These are phyloP conservation scores for Aspergillus fijiensis DNA, from an alignment of 2,329 filamentous ascomycete genomes.

Conservation along the genomic window DNA sequence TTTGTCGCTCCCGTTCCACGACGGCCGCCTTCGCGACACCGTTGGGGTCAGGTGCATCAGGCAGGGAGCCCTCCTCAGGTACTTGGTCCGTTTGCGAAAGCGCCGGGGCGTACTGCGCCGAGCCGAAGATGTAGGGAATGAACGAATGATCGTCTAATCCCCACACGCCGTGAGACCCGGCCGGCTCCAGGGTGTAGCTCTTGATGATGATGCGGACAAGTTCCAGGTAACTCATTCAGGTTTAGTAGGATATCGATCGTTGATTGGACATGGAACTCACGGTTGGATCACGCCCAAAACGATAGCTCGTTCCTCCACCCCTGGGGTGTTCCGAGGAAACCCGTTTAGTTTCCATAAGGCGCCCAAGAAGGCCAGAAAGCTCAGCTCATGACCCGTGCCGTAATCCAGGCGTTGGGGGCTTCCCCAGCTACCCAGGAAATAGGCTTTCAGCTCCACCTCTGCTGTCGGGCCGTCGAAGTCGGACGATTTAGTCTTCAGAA, in stretches of 20 bases:
- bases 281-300: conserved; percentile 80
- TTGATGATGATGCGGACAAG: conserved; percentile 81
- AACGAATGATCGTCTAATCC: conserved; percentile 98
- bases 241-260: background rate
- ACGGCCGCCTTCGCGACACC: conserved; percentile 65
- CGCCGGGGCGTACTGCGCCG: conserved; percentile 79
- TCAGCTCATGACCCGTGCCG: conserved; percentile 92
- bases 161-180: conserved; percentile 96
- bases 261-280: conserved; percentile 54
- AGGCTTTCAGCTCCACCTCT: conserved; percentile 69
- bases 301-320: conserved; percentile 70
- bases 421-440: conserved; percentile 83
- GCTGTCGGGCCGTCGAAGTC: conserved; percentile 46
- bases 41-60: conserved; percentile 67
- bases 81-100: conserved; percentile 64
- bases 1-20: conserved; percentile 64
- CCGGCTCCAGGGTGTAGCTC: conserved; percentile 90
- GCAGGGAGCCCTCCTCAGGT: conserved; percentile 75
- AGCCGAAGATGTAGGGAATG: conserved; percentile 90
- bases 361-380: conserved; percentile 87
- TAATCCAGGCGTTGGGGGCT: conserved; percentile 89
- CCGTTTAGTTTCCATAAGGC: conserved; percentile 86
- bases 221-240: conserved; percentile 63
- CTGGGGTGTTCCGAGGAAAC: conserved; percentile 61
- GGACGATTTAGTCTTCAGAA: conserved; percentile 39